A percentile compares a stretch with the other conserved stretches of the same genome.
Conservation (phyloP, 345 rosid genomes). For the Passiflora organensis region DNA sequence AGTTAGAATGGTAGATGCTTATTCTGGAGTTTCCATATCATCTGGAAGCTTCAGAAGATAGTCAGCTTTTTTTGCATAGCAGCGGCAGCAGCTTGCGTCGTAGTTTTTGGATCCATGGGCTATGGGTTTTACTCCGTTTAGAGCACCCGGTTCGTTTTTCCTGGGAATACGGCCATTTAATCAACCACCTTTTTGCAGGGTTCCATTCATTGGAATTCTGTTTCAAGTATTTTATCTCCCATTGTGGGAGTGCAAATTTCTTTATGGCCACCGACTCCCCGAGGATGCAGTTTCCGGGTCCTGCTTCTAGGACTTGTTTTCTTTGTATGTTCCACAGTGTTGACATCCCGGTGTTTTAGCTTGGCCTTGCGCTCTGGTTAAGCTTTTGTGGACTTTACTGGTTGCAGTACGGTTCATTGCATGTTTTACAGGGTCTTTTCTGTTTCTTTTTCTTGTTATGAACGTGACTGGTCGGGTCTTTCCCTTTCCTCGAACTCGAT, state of each 20-base stretch:
- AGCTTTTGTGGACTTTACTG: constrained; percentile 17
- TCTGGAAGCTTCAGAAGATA: constrained; percentile 15
- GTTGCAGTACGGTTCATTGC: constrained; percentile 18
- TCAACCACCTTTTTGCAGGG: constrained; percentile 54
- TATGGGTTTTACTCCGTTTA: constrained; percentile 38
- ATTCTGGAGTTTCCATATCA: constrained; percentile 11
- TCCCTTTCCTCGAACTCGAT: constrained; percentile 24
- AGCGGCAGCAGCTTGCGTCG: constrained; percentile 27
- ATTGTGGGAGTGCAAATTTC: constrained; percentile 14
- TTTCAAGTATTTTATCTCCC: constrained; percentile 30
- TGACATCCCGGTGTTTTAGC: constrained; percentile 39
- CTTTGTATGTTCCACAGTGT: constrained; percentile 32
- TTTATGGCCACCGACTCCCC: constrained; percentile 35
- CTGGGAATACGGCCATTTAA: constrained; percentile 43
- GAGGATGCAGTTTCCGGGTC: constrained; percentile 47
- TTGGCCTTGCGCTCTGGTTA: constrained; percentile 14
- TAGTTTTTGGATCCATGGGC: constrained; percentile 71
- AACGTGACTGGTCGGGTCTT: constrained; percentile 29
- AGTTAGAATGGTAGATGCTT: constrained; percentile 11
- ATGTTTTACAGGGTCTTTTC: constrained; percentile 15
- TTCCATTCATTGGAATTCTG: constrained; percentile 36
- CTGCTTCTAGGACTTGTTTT: constrained; percentile 19
- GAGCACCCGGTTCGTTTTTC: constrained; percentile 41
- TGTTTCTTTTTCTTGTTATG: constrained; percentile 23
- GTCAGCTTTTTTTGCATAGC: constrained; percentile 24